A percentile compares a stretch with the other conserved stretches of the same genome.
Evolutionary conservation across 208 protist species (phyloP).

Genomic region (Blechomonas ayalai): DNA sequence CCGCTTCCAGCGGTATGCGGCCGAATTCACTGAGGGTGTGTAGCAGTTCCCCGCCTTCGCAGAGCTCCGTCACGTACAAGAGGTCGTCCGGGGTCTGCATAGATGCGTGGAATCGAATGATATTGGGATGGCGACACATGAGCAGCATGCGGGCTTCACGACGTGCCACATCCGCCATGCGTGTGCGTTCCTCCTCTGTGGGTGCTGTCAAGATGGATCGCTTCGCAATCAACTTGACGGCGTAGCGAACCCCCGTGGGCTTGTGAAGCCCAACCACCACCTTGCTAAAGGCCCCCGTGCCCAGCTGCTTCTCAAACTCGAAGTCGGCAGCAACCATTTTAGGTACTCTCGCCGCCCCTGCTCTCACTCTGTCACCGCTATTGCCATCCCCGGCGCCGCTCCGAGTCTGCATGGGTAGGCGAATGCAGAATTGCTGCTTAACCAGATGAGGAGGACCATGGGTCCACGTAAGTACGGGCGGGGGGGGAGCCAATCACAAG

Average conservation of each 20-base stretch:
- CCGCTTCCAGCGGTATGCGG: constrained; percentile 76
- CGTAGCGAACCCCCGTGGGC: constrained; percentile 57
- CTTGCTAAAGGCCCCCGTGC: constrained; percentile 85
- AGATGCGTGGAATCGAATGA: constrained; percentile 74
- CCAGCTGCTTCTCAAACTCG: constrained; percentile 59
- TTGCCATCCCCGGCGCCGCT: no score
- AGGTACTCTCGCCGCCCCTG: no score
- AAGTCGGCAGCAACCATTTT: constrained; percentile 75
- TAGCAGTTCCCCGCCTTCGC: constrained; percentile 80
- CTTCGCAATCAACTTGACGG: constrained; percentile 85
- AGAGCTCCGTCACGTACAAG: constrained; percentile 83
- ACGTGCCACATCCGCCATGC: constrained; percentile 79
- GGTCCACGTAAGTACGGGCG: no score
- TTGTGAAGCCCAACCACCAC: constrained; percentile 68
- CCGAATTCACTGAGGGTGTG: constrained; percentile 41
- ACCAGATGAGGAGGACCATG: no score
- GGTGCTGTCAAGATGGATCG: constrained; percentile 76
- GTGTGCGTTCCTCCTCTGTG: constrained; percentile 72
- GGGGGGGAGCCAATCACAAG: no score
- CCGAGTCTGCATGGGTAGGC: no score
- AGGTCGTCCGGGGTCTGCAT: constrained; percentile 81
- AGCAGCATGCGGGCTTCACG: constrained; percentile 80
- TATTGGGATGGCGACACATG: constrained; percentile 86
- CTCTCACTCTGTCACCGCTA: no score
- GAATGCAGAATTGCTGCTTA: no score